Conservation (phyloP, 2,329 filamentous ascomycete species). For the Xenosphaeropsis pyriputrescens region DNA sequence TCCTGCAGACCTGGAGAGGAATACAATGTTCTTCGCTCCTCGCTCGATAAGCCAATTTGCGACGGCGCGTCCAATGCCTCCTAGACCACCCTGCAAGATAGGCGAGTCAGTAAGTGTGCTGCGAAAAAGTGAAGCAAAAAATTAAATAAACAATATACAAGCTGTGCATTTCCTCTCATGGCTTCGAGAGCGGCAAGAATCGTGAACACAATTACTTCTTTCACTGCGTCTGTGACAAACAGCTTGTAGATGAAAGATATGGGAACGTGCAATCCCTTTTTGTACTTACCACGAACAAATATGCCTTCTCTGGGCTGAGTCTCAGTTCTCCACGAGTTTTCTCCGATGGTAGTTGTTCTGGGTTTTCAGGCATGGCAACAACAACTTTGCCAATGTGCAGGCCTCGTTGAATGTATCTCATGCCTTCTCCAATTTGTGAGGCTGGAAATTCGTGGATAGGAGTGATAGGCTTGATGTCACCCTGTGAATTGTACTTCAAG, state of each 20-base stretch:
- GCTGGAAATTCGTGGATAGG: conserved; percentile 1
- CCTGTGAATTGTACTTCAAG: background rate
- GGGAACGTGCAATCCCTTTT: too few species aligned
- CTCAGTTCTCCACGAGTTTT: too few species aligned
- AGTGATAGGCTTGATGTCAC: conserved; percentile 7
- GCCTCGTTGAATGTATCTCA: conserved; percentile 6
- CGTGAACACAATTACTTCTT: too few species aligned
- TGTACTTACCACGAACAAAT: too few species aligned
- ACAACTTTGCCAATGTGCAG: conserved; percentile 6
- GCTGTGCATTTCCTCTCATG: too few species aligned
- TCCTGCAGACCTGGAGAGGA: conserved; percentile 18
- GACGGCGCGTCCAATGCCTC: conserved; percentile 9
- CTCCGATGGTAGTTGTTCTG: too few species aligned
- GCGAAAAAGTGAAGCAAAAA: too few species aligned
- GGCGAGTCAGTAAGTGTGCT: conserved; percentile 7
- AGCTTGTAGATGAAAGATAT: too few species aligned
- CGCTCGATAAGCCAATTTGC: conserved; percentile 19
- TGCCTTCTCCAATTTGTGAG: conserved; percentile 1
- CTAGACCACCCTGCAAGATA: conserved; percentile 11
- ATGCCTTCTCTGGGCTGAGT: too few species aligned
- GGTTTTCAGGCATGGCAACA: conserved; percentile 1
- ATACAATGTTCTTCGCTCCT: conserved; percentile 20
- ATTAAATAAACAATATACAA: too few species aligned
- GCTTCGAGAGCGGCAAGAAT: too few species aligned
- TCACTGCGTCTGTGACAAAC: too few species aligned